Evolutionary conservation across 2,329 filamentous ascomycete species (phyloP), one percentile per base, ranked within the genome.

Genomic region (Fusarium sp.): DNA sequence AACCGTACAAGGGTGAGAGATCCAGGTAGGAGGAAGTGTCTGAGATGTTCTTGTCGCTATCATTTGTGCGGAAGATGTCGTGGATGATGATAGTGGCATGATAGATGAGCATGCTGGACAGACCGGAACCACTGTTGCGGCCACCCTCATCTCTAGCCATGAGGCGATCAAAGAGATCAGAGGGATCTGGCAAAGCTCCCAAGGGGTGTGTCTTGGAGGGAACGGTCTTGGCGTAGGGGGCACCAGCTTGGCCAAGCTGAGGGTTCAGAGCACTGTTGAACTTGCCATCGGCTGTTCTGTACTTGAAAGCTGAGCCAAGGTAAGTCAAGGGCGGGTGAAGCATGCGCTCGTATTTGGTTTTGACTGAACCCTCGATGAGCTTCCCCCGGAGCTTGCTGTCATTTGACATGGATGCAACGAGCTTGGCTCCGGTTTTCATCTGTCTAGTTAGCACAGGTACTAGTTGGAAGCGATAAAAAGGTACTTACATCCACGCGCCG

Each of bases 71-170:
- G 74, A 87, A 87, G 39, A 87, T 82, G 73, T 87, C 87, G 65
- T 88, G 87, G 24, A 88, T 88, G 66, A 88, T 87, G 60, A 88
- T 85, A 4, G 86, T 86, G 0, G 87, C 87, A 20, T 86, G 83
- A 41, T 86, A 87, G 67, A 88, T 85, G 10, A 88, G 78, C 72
- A 86, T 82, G 29, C 81, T 83, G 0, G 86, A 88, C 56, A 88
- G 75, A 2, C 84, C 85, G 33, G 83, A 84, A 2, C 82, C 80
- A 65, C 87, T 85, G 29, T 83, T 78, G 29, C 71, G 74, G 1
- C 61, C 35, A 31, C 41, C 64, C 8, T 75, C 75, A 11, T 76
- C 72, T 59, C 81, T 68, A 2, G 74, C 75, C 79, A 82, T 79
- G 11, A 82, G 50, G 4, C 70, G 76, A 27, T 82, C 81, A 62